Conservation (phyloP, 2,329 filamentous ascomycete species). For the Ascomycota sp. region DNA sequence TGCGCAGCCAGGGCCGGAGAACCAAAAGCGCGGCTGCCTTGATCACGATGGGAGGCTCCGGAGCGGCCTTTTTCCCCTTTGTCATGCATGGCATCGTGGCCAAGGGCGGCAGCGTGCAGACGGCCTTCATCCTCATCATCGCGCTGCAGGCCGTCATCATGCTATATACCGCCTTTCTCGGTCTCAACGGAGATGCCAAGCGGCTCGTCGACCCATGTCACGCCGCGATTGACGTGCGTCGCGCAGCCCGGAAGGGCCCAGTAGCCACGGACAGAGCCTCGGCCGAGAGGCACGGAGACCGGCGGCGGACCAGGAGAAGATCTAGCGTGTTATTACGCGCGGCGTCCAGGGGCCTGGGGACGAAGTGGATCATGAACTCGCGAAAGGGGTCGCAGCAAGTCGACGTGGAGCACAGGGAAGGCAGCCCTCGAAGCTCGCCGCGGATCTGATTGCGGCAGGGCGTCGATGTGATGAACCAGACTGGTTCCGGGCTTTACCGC, state of each 20-base stretch:
- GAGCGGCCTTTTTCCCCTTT: conserved; percentile 56
- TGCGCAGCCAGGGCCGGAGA: conserved; percentile 60
- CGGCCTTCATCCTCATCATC: conserved; percentile 44
- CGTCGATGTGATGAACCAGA: too few species aligned
- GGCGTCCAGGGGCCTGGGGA: conserved; percentile 8
- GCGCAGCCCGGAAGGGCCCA: conserved; percentile 6
- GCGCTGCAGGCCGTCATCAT: conserved; percentile 24
- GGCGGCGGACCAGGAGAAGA: conserved; percentile 4
- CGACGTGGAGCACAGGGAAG: conserved; percentile 10
- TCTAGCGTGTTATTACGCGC: conserved; percentile 6
- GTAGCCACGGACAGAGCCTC: conserved; percentile 2
- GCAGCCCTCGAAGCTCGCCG: conserved; percentile 4
- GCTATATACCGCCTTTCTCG: conserved; percentile 28
- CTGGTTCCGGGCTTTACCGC: too few species aligned
- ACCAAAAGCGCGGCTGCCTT: conserved; percentile 62
- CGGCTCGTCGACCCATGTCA: conserved; percentile 18
- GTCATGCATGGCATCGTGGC: conserved; percentile 49
- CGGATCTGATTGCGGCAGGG: too few species aligned
- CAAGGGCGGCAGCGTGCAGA: conserved; percentile 36
- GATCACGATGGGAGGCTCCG: conserved; percentile 56
- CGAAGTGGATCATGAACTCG: conserved; percentile 6
- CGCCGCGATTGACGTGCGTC: conserved; percentile 6
- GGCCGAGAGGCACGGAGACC: conserved; percentile 4
- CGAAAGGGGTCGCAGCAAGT: conserved; percentile 12
- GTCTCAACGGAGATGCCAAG: conserved; percentile 23